Base-by-base conservation (phyloP, 23 red algal species). In the Gracilariopsis chorda region DNA sequence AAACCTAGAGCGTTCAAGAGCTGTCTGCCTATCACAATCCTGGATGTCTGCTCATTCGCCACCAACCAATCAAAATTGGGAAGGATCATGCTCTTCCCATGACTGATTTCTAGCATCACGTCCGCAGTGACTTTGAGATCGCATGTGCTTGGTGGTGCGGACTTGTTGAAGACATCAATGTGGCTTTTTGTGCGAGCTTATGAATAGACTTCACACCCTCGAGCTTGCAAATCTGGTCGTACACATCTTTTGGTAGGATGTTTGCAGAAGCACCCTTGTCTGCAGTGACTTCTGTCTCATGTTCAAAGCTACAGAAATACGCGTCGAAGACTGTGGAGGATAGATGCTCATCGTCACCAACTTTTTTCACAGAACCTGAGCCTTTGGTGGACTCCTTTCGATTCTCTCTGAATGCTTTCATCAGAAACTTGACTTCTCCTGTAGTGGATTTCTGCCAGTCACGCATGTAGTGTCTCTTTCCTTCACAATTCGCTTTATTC, bases 1-100 rank as follows among this genome's bases (percentile, higher is more conserved):
- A 58, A 70, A 29, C 80, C 60, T 3, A 84, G 56, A 8, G 80
- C 55, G 21, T 84, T 48, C 37, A 84, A 37, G 2, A 84, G 9
- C 56, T 61, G 57, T 27, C 58, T 43, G 11, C 80, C 58, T 27
- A 70, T 84, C 2, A 84, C 41, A 1, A 84, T 28, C 2, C 60
- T 43, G 19, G 56, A 40, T 47, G 60, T 33, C 0, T 14, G 8
- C 33, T 61, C 39, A 51, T 84, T 69, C 14, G 57, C 28, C 2
- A 70, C 36, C 59, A 64, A 40, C 80, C 80, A 69, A 24, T 40
- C 45, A 2, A 68, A 27, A 34, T 13, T 3, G 17, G 57, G 80
- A 7, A 84, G 59, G 20, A 84, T 45, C 52, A 84, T 33, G 34
- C 24, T 69, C 28, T 48, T 51, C 5, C 59, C 58, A 34, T 84